Evolutionary conservation across 331 rosid genomes (phyloP).

Genomic region (Pyrus hybrid): DNA sequence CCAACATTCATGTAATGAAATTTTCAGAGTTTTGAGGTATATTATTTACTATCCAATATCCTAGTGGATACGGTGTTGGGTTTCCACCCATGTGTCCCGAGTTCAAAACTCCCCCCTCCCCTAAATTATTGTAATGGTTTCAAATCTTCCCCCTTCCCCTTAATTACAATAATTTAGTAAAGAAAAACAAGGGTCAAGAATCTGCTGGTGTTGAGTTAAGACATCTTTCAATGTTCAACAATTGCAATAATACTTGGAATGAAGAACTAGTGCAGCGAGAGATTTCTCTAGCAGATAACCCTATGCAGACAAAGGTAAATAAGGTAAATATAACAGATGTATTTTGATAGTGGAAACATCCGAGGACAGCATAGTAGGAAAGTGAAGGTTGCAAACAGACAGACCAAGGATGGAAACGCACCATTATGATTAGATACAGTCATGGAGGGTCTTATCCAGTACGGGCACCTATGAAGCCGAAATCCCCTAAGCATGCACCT

Average conservation of each 20-base stretch:
- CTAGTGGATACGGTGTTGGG: no score
- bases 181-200: neutral
- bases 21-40: neutral
- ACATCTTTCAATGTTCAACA: neutral
- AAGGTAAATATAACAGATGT: neutral
- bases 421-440: conserved; percentile 90
- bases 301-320: neutral
- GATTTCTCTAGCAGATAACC: neutral
- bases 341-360: neutral
- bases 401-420: conserved; percentile 17
- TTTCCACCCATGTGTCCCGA: no score
- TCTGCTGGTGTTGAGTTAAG: neutral
- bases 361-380: neutral
- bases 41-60: no score
- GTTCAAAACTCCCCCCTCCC: no score
- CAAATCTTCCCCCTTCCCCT: no score
- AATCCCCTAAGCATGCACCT: conserved; percentile 99
- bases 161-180: neutral
- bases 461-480: conserved; percentile 97
- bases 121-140: no score
- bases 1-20: neutral
- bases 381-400: neutral
- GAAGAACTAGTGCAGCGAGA: neutral
- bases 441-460: conserved; percentile 95
- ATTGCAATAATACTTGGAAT: neutral